Evolutionary conservation across 176 grass and related monocot species (phyloP), one percentile per base, ranked within the genome.

Genomic region (Lolium perenne): DNA sequence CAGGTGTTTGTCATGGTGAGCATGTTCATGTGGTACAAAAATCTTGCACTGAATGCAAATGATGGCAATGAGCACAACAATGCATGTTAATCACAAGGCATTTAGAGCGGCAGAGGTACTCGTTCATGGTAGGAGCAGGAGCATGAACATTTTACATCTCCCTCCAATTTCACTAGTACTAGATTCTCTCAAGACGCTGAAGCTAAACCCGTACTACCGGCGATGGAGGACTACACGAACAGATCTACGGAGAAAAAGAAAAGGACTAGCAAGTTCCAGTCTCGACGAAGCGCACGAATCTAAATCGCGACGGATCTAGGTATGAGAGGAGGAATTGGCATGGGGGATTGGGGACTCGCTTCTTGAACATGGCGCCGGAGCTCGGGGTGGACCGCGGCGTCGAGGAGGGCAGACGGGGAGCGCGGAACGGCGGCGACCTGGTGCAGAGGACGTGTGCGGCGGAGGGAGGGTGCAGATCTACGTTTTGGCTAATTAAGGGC

Each of bases 381-480:
- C 21, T 60, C n/a, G 9, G 58, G 57, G n/a, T 60, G 20, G 58
- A 22, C 9, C 58, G 21, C n/a, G 58, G n/a, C 58, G 58, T 59
- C 56, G 56, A 45, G 41, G 56, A 20, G 51, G 51, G 17, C 51
- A 15, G 51, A 55, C 51, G 15, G 51, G 15, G 46, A 48, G 46
- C 46, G 17, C 15, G 18, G 56, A 21, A 59, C 56, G 56, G 56
- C 56, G 56, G 56, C 56, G 20, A 59, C 20, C 56, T 59, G 20
- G 18, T 53, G 54, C 17, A 57, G 17, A 57, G 17, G 56, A 55
- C 18, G 18, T 7, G 20, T 7, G 18, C 56, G 20, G 56, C 14
- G 15, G 51, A 5, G 5, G 51, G 14, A 5, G 51, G 51, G 51
- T 16, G 51, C 3, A 69, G 93, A 90, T n/a, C 95, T 84, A 0